Evolutionary conservation across 352 stramenopile species (phyloP).

Genomic region (Pythium dissimile): DNA sequence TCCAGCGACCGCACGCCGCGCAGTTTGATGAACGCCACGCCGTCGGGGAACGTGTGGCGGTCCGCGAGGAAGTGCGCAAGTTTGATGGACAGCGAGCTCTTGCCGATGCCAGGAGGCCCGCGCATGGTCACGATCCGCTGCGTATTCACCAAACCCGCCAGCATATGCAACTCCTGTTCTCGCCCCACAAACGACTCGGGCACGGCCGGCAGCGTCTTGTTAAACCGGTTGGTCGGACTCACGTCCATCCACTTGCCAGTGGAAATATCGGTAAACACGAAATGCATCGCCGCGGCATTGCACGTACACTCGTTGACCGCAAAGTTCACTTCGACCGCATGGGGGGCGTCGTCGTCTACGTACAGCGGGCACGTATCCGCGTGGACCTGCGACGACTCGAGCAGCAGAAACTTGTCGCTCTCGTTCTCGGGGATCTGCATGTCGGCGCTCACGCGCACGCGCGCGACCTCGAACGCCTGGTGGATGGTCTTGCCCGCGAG

Average conservation of each 20-base stretch:
- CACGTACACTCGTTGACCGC: constrained; percentile 46
- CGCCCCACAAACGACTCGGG: constrained; percentile 72
- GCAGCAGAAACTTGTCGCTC: constrained; percentile 74
- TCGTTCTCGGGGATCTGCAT: constrained; percentile 60
- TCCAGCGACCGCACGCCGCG: constrained; percentile 67
- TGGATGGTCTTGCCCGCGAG: constrained; percentile 70
- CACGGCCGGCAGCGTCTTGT: constrained; percentile 60
- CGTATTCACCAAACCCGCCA: constrained; percentile 53
- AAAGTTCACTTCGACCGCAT: constrained; percentile 56
- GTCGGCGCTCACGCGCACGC: constrained; percentile 64
- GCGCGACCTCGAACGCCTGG: constrained; percentile 73
- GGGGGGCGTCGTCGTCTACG: constrained; percentile 19
- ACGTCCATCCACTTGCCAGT: constrained; percentile 75
- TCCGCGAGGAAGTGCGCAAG: constrained; percentile 72
- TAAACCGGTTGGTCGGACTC: constrained; percentile 63
- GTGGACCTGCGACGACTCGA: constrained; percentile 67
- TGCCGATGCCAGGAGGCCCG: constrained; percentile 72
- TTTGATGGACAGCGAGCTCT: constrained; percentile 71
- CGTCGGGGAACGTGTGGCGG: constrained; percentile 66
- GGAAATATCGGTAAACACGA: constrained; percentile 70
- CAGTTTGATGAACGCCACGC: constrained; percentile 70
- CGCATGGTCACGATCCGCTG: constrained; percentile 68
- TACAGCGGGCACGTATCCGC: constrained; percentile 43
- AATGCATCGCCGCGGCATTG: constrained; percentile 43
- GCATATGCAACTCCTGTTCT: constrained; percentile 69